Base-by-base conservation (phyloP, 495 filamentous ascomycete species). In the Neurospora pannonica region DNA sequence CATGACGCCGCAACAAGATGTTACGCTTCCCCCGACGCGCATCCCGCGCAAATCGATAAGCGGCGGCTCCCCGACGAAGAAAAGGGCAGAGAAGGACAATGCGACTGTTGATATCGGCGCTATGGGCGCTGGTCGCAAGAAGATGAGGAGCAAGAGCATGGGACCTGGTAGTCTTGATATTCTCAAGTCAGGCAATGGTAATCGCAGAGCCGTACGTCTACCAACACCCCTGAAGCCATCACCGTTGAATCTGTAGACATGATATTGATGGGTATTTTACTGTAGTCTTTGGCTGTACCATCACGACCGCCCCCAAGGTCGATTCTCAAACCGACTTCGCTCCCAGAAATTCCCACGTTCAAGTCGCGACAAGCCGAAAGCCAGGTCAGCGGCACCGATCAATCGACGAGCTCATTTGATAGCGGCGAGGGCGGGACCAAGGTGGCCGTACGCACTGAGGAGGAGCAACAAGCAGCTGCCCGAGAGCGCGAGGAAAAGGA, bases 121-220 rank as follows among this genome's bases (percentile, higher is more conserved):
- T 75, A 75, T 83, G 81, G 72, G 86, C 79, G 77, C 81, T 79
- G 74, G 82, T 10, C 86, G 85, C 70, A 93, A 91, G 82, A 97
- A 97, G 83, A 93, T 90, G 40, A 89, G 96, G 71, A 98, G 96
- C 81, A 98, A 97, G 83, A 97, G 94, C 80, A 89, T 99, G 75
- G 96, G 96, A 2, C 95, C 95, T 31, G 96, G 94, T 28, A 93
- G 95, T 71, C 83, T 97, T 39, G 94, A 94, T 84, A 90, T 89
- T 71, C 86, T 97, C 54, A 93, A 94, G 80, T 87, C 91, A 75
- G 90, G 89, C 28, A 89, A 86, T 78, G 95, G 93, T 15, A 98
- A 98, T 81, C 85, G 93, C 74, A 89, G 92, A 82, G 91, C 92
- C 84, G 94, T 94, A 89, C 75, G 81, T 80, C 3, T 28, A 67